Evolutionary conservation across 371 early-diverging fungal species (phyloP), one percentile per base, ranked within the genome.

Genomic region (Apophysomyces sp.): DNA sequence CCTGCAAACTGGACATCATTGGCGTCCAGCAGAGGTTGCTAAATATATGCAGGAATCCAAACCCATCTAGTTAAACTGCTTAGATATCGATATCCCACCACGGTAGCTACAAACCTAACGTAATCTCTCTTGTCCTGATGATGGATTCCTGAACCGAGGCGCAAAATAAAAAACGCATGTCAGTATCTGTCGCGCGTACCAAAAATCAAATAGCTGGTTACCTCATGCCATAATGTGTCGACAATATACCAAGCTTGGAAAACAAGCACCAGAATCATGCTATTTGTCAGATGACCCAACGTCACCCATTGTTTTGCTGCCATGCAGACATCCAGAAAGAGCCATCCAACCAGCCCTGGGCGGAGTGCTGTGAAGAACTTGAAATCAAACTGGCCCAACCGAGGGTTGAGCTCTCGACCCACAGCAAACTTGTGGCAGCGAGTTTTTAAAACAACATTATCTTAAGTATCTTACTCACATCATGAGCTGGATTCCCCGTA

Each of bases 81-180:
- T 44, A 9, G 21, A 6, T 21, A 28, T 2, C 34, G 13, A 34
- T 21, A 4, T n/a, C 6, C 27, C 13, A 31, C n/a, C 15, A 6
- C 2, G 27, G 16, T 49, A n/a, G 3, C 29, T 32, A 12, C 53
- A 57, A 59, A 72, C 72, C 72, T 0, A 84, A 89, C 5, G 89
- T 92, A 54, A 95, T 92, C 61, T 97, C 98, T 96, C 95, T 96
- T 15, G 97, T 97, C 3, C 97, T 95, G 70, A 97, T 66, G 24
- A 98, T 90, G 12, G 91, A 84, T 3, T 77, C 62, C 77, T 94
- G 29, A 29, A 28, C 8, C 27, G 8, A 54, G 13, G 28, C 9
- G 31, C 21, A 29, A 12, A 61, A 31, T 21, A 28, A 59, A 31
- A 13, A 27, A 3, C 49, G 12, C 11, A 13, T 15, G 2, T 39